These are phyloP conservation scores for Chalaropsis thielavioides DNA, from an alignment of 2,329 filamentous ascomycete species.

Conservation along the genomic window DNA sequence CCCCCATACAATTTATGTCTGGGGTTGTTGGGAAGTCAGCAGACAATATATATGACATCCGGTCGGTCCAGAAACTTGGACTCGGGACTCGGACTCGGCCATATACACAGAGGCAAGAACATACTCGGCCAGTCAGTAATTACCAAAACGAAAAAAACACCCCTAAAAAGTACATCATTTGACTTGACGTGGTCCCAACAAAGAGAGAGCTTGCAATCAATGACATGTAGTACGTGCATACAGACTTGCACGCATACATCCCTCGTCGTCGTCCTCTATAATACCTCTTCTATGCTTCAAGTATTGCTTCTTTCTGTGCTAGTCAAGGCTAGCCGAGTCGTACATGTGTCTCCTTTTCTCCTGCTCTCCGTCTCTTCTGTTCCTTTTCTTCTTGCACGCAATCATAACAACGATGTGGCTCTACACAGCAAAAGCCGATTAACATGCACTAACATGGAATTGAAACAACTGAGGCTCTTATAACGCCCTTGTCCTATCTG, in stretches of 20 bases:
- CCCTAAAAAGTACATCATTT: not conserved
- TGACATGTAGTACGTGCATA: not conserved
- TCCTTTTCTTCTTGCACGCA: not conserved
- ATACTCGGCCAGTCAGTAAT: not conserved
- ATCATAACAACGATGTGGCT: not conserved
- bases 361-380: not conserved
- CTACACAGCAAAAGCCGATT: not conserved
- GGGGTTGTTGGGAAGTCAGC: not conserved
- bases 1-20: not conserved
- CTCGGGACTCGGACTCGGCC: too few relatives aligned
- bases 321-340: not conserved
- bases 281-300: not conserved
- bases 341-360: not conserved
- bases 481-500: not conserved
- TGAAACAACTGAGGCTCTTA: conserved; percentile 11
- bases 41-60: not conserved
- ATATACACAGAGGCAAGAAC: not conserved
- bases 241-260: not conserved
- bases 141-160: not conserved
- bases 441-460: not conserved
- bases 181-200: not conserved
- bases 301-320: not conserved
- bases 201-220: not conserved
- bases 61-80: too few relatives aligned
- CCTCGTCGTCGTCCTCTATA: not conserved